Base-by-base conservation (phyloP, 2,329 filamentous ascomycete species). In the Penicillium sp. region DNA sequence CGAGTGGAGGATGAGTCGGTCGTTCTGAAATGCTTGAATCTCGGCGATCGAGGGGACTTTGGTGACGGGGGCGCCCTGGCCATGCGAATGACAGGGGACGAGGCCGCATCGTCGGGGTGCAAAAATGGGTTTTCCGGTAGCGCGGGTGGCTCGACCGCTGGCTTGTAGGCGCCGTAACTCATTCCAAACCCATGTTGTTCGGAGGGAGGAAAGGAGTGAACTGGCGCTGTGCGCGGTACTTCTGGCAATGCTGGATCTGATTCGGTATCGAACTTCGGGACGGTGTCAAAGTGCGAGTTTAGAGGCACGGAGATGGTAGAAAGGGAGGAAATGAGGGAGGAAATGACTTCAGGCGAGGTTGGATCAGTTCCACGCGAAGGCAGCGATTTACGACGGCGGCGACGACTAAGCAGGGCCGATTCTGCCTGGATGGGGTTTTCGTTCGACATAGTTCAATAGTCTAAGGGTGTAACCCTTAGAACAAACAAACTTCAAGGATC, bases 51-150 rank as follows among this genome's bases (percentile, higher is more conserved):
- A 13, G 65, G 65, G 0, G 87, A 84, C n/a, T 88, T 91, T 67
- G 87, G 85, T 53, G 89, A 90, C 50, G 89, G 91, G 0, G 90
- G 90, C 8, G 88, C 89, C 73, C 93, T 93, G 33, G 91, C 85
- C 33, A 93, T 96, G 62, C 89, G 87, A 66, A 96, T 84, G 54
- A 93, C 84, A 19, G 92, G 91, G 13, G 91, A 77, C 60, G 81
- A 78, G 33, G 83, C 83, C 42, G 82, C 82, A 75, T 86, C 82
- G 70, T 85, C 82, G 36, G 80, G 77, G 62, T 81, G 78, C 53
- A 81, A 62, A 63, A 79, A 77, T 49, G 78, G 75, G 36, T 81
- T 78, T 49, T 83, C 78, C 44, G 78, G 69, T 13, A 81, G 68
- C 19, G 84, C 79, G 5, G 55, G 35, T 33, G 49, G 21, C 52